Conservation (phyloP, 2,329 filamentous ascomycete genomes). For the Hypoxylon sp. region DNA sequence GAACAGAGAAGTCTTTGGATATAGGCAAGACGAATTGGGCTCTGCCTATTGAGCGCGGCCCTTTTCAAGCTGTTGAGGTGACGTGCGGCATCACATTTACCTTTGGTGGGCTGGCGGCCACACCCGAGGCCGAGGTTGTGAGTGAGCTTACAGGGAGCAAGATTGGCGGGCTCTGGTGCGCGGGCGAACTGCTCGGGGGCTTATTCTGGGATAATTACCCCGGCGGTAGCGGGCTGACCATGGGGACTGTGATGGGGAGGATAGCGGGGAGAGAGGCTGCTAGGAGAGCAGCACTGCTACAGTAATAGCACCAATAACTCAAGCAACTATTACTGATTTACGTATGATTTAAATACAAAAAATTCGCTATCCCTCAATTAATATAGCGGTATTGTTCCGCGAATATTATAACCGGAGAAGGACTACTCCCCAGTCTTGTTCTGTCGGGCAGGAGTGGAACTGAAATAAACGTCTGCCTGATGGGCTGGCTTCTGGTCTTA, state of each 20-base stretch:
- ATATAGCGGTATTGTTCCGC: too few relatives aligned
- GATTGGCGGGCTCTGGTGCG: slow-evolving; percentile 72
- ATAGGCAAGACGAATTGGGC: slow-evolving; percentile 78
- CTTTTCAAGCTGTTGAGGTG: slow-evolving; percentile 75
- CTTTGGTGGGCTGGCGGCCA: slow-evolving; percentile 74
- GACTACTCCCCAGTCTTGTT: not conserved
- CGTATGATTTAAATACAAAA: too few relatives aligned
- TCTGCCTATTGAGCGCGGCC: slow-evolving; percentile 67
- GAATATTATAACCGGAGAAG: too few relatives aligned
- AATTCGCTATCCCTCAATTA: too few relatives aligned
- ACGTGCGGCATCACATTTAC: slow-evolving; percentile 78
- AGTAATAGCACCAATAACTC: too few relatives aligned
- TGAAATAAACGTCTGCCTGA: not conserved
- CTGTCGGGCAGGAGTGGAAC: not conserved
- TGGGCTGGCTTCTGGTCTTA: not conserved
- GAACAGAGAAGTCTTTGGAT: slow-evolving; percentile 58
- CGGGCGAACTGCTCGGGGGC: slow-evolving; percentile 77
- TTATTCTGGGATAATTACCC: slow-evolving; percentile 76
- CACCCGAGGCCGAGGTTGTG: slow-evolving; percentile 69
- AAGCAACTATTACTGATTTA: too few relatives aligned
- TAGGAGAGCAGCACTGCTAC: slow-evolving; percentile 11
- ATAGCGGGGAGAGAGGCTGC: slow-evolving; percentile 59
- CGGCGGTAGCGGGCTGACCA: slow-evolving; percentile 73
- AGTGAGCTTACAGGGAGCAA: slow-evolving; percentile 59
- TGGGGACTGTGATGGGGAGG: slow-evolving; percentile 68